Evolutionary conservation across 805 yeast species (phyloP).

Genomic region (Yarrowia sp.): DNA sequence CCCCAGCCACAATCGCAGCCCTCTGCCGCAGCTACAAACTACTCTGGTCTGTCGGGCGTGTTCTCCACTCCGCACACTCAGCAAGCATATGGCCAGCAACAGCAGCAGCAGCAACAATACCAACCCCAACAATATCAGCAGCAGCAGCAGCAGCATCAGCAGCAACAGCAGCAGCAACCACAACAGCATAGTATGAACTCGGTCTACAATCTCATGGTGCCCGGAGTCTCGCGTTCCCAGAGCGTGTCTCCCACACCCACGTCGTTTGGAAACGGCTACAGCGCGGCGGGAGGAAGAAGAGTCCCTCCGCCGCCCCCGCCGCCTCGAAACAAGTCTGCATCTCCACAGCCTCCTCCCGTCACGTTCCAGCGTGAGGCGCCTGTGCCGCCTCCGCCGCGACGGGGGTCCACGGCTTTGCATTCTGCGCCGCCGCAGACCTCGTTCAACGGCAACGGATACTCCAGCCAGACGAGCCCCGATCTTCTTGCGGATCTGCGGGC

Average conservation of each 20-base stretch:
- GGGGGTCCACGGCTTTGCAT: slow-evolving; percentile 18
- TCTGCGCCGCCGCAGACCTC: slow-evolving; percentile 20
- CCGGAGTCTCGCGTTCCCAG: slow-evolving; percentile 15
- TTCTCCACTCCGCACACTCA: slow-evolving; percentile 27
- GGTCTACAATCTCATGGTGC: slow-evolving; percentile 24
- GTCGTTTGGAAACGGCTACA: neutral
- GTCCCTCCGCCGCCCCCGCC: slow-evolving; percentile 35
- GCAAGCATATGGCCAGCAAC: slow-evolving; percentile 32
- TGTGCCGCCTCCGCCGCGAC: slow-evolving; percentile 18
- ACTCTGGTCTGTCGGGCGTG: slow-evolving; percentile 18
- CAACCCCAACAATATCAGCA: slow-evolving; percentile 30
- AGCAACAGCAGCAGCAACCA: slow-evolving; percentile 28
- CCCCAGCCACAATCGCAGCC: slow-evolving; percentile 30
- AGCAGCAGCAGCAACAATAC: slow-evolving; percentile 32
- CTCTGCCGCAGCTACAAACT: slow-evolving; percentile 13
- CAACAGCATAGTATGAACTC: slow-evolving; percentile 11
- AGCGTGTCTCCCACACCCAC: slow-evolving; percentile 24
- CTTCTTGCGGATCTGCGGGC: slow-evolving; percentile 64
- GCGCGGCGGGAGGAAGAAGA: slow-evolving; percentile 6
- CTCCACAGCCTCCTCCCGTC: slow-evolving; percentile 37
- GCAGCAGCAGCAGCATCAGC: slow-evolving; percentile 17
- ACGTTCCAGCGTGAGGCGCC: slow-evolving; percentile 18
- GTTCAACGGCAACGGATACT: slow-evolving; percentile 13
- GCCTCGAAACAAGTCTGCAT: slow-evolving; percentile 37
- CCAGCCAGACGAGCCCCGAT: slow-evolving; percentile 39